Base-by-base conservation (phyloP, 2,329 filamentous ascomycete species). In the Clarireedia paspali region DNA sequence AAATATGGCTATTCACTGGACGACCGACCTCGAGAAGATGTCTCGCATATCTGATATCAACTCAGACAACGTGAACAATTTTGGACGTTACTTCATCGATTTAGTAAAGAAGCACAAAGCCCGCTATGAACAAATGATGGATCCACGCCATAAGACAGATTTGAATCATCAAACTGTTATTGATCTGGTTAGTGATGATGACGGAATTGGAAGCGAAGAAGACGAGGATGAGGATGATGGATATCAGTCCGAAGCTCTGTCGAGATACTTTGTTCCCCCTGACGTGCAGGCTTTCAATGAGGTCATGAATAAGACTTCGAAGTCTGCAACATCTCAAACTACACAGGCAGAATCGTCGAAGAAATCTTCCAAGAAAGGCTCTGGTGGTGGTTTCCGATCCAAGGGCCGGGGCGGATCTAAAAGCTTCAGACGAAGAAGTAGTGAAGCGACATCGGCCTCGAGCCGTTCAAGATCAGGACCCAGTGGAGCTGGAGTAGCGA, bases 1-100 rank as follows among this genome's bases (percentile, higher is more conserved):
- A 38, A 80, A 86, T 62, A 91, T 94, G 86, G 85, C 81, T 12
- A 81, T 90, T 50, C 71, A 76, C 36, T 87, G 87, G 75, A 88
- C 87, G 0, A 76, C 74, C 6, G 81, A 75, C 7, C 64, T 82
- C 9, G 77, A 80, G 15, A 74, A 82, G 56, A 87, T 94, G 82
- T 73, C 71, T 34, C 70, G 70, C 7, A 87, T 92, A 49, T 77
- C 77, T 0, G 80, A 78, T 9, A 85, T 91, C 57, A 78, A 85
- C 53, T 60, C 68, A 1, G 80, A 83, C 26, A 85, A 83, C 66
- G 84, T 90, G 24, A 67, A 75, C 46, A 73, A 74, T 2, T 83
- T 84, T 65, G 88, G 88, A 6, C 72, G 70, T 36, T 76, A 74
- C 53, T 82, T 92, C 59, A 67, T 88, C 39, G 73, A 76, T 1